Evolutionary conservation across 768 basidiomycete species (phyloP), one percentile per base, ranked within the genome.

Genomic region (Fistulinella prunicolor): DNA sequence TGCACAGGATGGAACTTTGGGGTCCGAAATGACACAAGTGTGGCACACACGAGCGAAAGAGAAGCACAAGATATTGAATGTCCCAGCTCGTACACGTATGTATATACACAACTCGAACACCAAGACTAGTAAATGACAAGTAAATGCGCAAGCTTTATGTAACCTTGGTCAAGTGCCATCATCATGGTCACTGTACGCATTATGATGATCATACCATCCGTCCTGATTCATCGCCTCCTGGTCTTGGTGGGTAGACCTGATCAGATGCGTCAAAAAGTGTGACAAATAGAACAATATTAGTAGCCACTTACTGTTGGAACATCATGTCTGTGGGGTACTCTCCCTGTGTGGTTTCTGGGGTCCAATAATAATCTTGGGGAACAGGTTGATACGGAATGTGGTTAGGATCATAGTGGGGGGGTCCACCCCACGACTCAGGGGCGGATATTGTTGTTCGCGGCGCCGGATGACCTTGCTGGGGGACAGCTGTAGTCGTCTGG

Each of bases 41-140:
- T 61, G 62, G 59, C 59, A 42, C 26, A 62, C 59, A 62, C 57
- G 56, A 55, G 47, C 40, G 28, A n/a, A 20, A 19, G 26, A 53
- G 41, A 54, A 47, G 42, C 13, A 32, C 30, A 28, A 28, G 10
- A 28, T 28, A 28, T 5, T 10, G 10, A 28, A 28, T 10, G 26
- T 28, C 26, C 26, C 26, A 28, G 26, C 26, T 28, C 5, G 4
- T 36, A 45, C 46, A 17, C 37, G 35, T 41, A 46, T 26, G 48
- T 22, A 10, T 10, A 24, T 41, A 32, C 30, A 32, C 13, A 14
- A 14, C 7, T 32, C 13, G 30, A 28, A 28, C 10, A 12, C 13
- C 30, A 32, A 32, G 9, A 32, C 30, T 32, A 32, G 13, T n/a
- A 14, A 32, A 32, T 12, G 30, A 32, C 30, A 14, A 32, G 9